Conservation (phyloP, 139 green algal species). For the Astrephomene gubernaculifera region DNA sequence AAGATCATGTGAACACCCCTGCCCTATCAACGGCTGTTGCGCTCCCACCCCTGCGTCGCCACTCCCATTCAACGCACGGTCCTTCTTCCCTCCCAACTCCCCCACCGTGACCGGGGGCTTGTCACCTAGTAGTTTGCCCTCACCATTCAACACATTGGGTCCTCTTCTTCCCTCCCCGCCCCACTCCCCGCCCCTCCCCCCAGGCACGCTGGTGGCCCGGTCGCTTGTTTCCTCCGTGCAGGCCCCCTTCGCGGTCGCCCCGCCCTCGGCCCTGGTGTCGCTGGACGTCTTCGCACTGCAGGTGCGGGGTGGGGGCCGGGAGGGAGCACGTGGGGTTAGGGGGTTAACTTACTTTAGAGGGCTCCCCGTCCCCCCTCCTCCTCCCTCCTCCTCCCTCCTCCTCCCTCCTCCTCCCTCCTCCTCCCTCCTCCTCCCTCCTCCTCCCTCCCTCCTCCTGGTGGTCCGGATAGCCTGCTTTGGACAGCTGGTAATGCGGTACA, state of each 20-base stretch:
- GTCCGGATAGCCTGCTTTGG: too few relatives aligned
- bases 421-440: background rate
- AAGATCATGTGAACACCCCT: background rate
- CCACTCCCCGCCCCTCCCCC: background rate
- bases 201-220: conserved; percentile 89
- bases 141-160: background rate
- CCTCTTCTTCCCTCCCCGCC: background rate
- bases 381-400: background rate
- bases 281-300: conserved; percentile 95
- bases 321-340: background rate
- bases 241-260: conserved; percentile 61
- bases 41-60: too few relatives aligned
- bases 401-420: background rate
- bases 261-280: conserved; percentile 73
- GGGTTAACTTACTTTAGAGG: background rate
- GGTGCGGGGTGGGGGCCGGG: conserved; percentile 49
- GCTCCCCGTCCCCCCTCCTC: background rate
- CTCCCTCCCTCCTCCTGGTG: background rate
- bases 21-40: background rate
- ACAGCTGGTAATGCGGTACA: too few relatives aligned
- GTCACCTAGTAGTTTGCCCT: background rate
- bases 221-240: conserved; percentile 77
- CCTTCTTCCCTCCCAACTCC: too few relatives aligned
- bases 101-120: too few relatives aligned
- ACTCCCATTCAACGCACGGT: too few relatives aligned